Evolutionary conservation across 2,329 filamentous ascomycete species (phyloP).

Genomic region (Colletotrichum truncatum): DNA sequence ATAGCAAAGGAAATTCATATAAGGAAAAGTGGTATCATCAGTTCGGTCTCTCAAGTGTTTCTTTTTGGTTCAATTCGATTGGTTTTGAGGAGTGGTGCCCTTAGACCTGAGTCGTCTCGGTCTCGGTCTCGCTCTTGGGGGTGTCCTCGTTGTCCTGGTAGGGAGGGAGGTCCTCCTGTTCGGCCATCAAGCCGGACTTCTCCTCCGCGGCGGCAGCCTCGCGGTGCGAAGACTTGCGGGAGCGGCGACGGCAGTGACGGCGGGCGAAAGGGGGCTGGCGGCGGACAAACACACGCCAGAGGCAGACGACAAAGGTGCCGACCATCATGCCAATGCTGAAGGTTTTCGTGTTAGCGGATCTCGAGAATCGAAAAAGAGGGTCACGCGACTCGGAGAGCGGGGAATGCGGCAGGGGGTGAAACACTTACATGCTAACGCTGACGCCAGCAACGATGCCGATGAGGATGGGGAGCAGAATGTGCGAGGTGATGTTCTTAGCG

Average conservation of each 20-base stretch:
- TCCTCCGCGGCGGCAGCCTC: constrained; percentile 54
- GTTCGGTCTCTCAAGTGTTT: constrained; percentile 4
- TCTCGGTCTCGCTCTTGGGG: constrained; percentile 21
- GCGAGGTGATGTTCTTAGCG: constrained; percentile 64
- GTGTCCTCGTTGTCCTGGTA: constrained; percentile 37
- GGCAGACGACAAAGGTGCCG: constrained; percentile 67
- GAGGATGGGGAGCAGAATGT: constrained; percentile 73
- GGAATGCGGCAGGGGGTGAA: background rate
- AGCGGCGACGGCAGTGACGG: constrained; percentile 41
- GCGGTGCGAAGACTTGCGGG: constrained; percentile 45
- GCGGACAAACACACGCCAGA: constrained; percentile 64
- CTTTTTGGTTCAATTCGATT: background rate
- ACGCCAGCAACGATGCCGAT: constrained; percentile 76
- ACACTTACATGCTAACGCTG: constrained; percentile 68
- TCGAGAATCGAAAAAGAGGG: background rate
- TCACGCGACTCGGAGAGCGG: background rate
- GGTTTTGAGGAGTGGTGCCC: background rate
- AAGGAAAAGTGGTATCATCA: constrained; percentile 29
- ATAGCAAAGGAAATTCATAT: constrained; percentile 12
- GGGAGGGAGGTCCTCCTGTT: constrained; percentile 40
- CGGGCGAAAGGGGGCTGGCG: constrained; percentile 44
- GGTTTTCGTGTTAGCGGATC: constrained; percentile 39
- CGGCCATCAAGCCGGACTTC: constrained; percentile 59
- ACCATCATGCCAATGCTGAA: constrained; percentile 70
- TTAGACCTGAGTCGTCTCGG: constrained; percentile 17